Percentiles rank a stretch among this genome's conserved stretches.
Evolutionary conservation across 106 monocot genomes (phyloP).

Genomic region (Posidonia australis): DNA sequence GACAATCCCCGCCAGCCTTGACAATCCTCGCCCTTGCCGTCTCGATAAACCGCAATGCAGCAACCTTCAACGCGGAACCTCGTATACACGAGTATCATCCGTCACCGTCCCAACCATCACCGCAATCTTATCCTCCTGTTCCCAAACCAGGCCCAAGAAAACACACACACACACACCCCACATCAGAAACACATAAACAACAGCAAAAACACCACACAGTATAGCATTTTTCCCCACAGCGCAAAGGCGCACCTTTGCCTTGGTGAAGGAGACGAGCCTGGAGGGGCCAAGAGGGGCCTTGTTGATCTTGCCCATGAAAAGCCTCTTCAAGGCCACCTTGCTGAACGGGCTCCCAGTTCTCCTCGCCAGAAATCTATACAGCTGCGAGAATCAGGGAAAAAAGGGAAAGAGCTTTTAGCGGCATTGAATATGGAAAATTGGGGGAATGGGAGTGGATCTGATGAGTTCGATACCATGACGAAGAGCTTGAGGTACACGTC

Average conservation of each 20-base stretch:
- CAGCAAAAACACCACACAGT: no score
- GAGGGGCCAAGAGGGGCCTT: constrained; percentile 48
- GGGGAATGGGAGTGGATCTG: no score
- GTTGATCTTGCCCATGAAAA: constrained; percentile 74
- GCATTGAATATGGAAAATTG: no score
- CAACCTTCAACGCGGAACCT: constrained; percentile 33
- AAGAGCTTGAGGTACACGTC: no score
- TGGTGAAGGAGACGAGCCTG: constrained; percentile 36
- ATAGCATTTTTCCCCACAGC: no score
- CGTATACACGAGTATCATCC: constrained; percentile 26
- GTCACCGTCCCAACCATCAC: constrained; percentile 36
- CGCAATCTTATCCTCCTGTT: constrained; percentile 26
- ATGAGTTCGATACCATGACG: no score
- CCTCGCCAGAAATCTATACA: constrained; percentile 36
- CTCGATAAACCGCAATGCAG: constrained; percentile 34
- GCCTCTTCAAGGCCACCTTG: constrained; percentile 51
- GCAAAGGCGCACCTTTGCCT: constrained; percentile 21
- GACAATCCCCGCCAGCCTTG: constrained; percentile 39
- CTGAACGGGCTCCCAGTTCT: constrained; percentile 57
- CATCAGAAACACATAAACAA: no score
- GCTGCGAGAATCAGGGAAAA: constrained; percentile 11
- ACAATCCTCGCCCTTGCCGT: constrained; percentile 35
- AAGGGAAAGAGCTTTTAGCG: background rate
- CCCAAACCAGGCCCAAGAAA: background rate
- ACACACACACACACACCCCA: background rate